Base-by-base conservation (phyloP, 305 asterid genomes). In the Fraxinus ornus region DNA sequence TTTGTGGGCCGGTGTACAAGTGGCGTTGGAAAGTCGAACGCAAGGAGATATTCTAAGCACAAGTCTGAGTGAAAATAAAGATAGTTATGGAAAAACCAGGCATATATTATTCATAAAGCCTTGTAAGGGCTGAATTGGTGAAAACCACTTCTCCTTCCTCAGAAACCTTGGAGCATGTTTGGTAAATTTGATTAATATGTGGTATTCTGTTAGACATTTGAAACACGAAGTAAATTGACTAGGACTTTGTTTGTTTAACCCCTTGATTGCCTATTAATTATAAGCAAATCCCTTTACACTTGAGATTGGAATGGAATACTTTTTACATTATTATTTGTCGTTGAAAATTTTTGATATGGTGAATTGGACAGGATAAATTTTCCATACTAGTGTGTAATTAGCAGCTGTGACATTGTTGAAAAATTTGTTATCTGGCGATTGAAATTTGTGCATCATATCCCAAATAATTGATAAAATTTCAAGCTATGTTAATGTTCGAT, bases 1-100 rank as follows among this genome's bases (percentile, higher is more conserved):
- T 90, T 92, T 37, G 86, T 93, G 55, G 99, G 99, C 7, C 91
- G 98, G 86, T 87, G 94, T 86, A 92, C 90, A 0, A 93, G 89
- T 36, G 90, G 91, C 10, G 6, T 76, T 7, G 37, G 89, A 72
- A 73, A 86, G 32, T 79, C 90, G 41, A 76, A 60, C 60, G 82
- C 81, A 26, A 47, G 57, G 83, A 85, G 84, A 82, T 77, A 83
- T 49, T 66, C 88, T 1, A 95, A 95, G 91, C 87, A 44, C 36
- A 95, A 95, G 88, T 84, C 89, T 1, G 97, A 91, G 86, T 95
- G 71, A 85, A 4, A 15, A 41, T 28, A 2, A 28, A 28, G 3
- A 28, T 28, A 3, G 55, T 2, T 12, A 12, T 12, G 55, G 4
- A 44, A 44, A 44, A 44, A 2, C 55, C 55, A 0, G 5, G 55